phyloP scores from a whole-genome alignment of 441 rosid genomes.

The Isatis lusitanica region DNA sequence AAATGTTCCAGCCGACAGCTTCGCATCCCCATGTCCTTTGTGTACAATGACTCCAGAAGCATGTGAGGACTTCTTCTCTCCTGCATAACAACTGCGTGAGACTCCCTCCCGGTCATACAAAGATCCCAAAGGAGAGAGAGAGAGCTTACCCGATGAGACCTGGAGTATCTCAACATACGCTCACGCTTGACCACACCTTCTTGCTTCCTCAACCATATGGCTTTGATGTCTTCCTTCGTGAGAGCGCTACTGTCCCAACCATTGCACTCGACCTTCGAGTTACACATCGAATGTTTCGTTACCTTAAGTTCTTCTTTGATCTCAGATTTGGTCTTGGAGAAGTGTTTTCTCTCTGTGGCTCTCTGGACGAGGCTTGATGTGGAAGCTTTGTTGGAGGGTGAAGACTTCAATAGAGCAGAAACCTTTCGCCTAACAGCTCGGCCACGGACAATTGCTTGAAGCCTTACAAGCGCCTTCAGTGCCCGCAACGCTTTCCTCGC shows the following conservation, averaged over 20 bases:
- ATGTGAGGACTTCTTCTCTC: conserved; percentile 53
- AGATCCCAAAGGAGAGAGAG: background rate
- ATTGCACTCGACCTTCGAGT: conserved; percentile 44
- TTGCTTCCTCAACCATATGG: conserved; percentile 56
- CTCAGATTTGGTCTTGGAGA: conserved; percentile 39
- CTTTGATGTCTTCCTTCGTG: conserved; percentile 66
- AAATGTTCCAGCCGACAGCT: conserved; percentile 39
- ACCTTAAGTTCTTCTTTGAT: conserved; percentile 47
- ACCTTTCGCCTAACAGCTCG: conserved; percentile 57
- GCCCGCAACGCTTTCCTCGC: conserved; percentile 93
- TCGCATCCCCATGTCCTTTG: conserved; percentile 47
- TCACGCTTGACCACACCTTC: conserved; percentile 67
- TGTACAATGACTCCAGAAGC: conserved; percentile 42
- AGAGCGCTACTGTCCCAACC: conserved; percentile 64
- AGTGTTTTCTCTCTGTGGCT: conserved; percentile 33
- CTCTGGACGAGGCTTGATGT: conserved; percentile 32
- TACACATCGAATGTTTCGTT: conserved; percentile 11
- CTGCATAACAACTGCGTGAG: conserved; percentile 34
- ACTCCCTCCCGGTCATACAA: background rate
- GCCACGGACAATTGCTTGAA: conserved; percentile 91
- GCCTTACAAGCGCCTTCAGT: conserved; percentile 76
- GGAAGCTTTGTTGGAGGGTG: conserved; percentile 37
- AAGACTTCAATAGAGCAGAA: conserved; percentile 28
- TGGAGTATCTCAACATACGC: conserved; percentile 75
- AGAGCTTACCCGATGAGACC: conserved; percentile 64